Base-by-base conservation (phyloP, 2,329 filamentous ascomycete species). In the Ophidiomyces ophidiicola region DNA sequence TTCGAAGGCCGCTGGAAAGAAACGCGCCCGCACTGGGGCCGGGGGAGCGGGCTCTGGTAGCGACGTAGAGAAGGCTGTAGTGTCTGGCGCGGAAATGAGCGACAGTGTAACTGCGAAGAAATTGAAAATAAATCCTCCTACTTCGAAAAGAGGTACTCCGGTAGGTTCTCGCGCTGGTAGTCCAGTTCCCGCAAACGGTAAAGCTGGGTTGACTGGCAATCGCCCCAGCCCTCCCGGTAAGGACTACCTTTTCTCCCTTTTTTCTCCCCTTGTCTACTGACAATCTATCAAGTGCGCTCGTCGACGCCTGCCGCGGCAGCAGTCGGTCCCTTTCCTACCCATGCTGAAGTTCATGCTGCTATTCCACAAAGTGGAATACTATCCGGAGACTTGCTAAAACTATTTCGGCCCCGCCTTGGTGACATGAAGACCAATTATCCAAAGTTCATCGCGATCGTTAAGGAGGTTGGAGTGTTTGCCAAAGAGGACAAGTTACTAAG, bases 51-150 rank as follows among this genome's bases (percentile, higher is more conserved):
- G 67, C 12, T 72, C 71, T 45, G 68, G 66, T 39, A 74, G 71
- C 47, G 72, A 76, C 46, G 66, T 64, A 39, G 72, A 76, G 50
- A 64, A 65, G 43, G 69, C 64, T n/a, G 69, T 62, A n/a, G 58
- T 49, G 12, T 64, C 62, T 30, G 61, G 56, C 36, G 66, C 59
- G 18, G 64, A 67, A 44, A 64, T 63, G 52, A 65, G 58, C 32
- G 63, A 67, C 42, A 56, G 60, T 36, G 58, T 61, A 25, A 60
- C 60, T 39, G 53, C 61, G 17, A 65, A 66, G 49, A 73, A 69
- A 51, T 50, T 71, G 39, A 68, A 64, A 46, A 53, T 69, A 32
- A 65, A 61, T 29, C 63, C 66, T 36, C 59, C 65, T 23, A 58
- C 46, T 17, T 59, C 61, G 28, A 59, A 58, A 23, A 49, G 48